A percentile compares a stretch with the other conserved stretches of the same genome.
These are phyloP conservation scores for Emydomyces testavorans DNA, from an alignment of 2,329 filamentous ascomycete species.

Conservation along the genomic window DNA sequence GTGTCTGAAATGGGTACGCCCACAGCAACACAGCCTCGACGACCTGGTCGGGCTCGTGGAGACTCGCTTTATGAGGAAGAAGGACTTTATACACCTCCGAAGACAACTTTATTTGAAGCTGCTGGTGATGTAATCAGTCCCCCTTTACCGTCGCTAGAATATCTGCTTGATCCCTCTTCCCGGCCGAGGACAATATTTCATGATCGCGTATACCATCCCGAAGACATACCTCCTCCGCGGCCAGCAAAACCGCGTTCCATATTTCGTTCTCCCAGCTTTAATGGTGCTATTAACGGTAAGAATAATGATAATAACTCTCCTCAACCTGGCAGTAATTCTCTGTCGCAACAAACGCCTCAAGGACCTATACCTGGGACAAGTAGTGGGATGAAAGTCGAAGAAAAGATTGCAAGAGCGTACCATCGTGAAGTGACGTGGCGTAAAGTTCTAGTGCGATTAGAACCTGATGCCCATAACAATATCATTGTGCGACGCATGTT, in stretches of 20 bases:
- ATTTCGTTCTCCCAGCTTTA: conserved; percentile 20
- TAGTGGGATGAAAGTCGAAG: conserved; percentile 71
- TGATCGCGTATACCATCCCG: conserved; percentile 85
- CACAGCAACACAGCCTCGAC: not conserved
- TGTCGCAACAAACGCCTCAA: not conserved
- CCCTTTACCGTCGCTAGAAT: conserved; percentile 68
- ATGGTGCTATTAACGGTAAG: conserved; percentile 5
- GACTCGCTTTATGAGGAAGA: conserved; percentile 41
- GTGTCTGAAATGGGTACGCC: not conserved
- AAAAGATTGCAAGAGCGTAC: conserved; percentile 94
- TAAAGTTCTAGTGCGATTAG: conserved; percentile 87
- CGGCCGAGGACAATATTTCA: conserved; percentile 90
- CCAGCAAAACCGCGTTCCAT: conserved; percentile 34
- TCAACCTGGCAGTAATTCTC: conserved; percentile 1
- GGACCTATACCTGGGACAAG: not conserved
- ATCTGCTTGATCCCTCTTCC: conserved; percentile 68
- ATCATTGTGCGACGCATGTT: conserved; percentile 95
- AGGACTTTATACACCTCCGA: conserved; percentile 59
- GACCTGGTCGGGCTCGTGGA: conserved; percentile 34
- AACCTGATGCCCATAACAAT: conserved; percentile 97
- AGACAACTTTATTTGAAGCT: conserved; percentile 88
- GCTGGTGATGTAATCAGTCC: conserved; percentile 87
- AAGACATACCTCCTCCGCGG: conserved; percentile 78
- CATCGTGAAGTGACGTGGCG: conserved; percentile 87
- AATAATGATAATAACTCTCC: conserved; percentile 7